A percentile compares a stretch with the other conserved stretches of the same genome.
Conservation (phyloP, 768 basidiomycete genomes). For the Lactarius vividus region DNA sequence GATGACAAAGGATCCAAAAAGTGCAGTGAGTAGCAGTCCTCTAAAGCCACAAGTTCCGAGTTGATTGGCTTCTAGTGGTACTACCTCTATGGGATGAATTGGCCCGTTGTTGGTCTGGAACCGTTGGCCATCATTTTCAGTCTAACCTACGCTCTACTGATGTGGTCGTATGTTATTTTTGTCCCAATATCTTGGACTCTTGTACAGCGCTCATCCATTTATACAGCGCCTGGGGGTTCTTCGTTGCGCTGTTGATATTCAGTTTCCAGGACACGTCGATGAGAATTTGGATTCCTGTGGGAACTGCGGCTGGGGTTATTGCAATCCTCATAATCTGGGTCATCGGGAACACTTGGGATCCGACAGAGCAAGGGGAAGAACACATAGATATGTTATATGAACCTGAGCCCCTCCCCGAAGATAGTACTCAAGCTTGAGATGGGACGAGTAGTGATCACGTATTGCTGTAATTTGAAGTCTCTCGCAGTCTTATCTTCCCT, state of each 20-base stretch:
- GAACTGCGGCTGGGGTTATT: background rate
- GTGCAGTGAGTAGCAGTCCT: conserved; percentile 20
- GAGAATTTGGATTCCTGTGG: conserved; percentile 7
- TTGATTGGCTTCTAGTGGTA: conserved; percentile 26
- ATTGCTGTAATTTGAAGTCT: background rate
- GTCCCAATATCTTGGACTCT: too few species aligned
- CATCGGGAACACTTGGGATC: conserved; percentile 14
- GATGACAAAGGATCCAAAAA: conserved; percentile 34
- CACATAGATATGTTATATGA: background rate
- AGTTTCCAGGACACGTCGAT: background rate
- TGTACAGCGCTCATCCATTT: background rate
- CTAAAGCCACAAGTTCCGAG: conserved; percentile 1
- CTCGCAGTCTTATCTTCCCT: background rate
- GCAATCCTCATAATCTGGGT: conserved; percentile 5
- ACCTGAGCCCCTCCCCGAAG: background rate
- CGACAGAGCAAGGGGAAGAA: background rate
- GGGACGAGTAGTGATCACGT: background rate
- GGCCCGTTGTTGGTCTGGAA: conserved; percentile 43
- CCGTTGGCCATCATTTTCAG: conserved; percentile 52
- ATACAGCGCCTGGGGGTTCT: conserved; percentile 40
- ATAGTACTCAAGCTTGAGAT: background rate
- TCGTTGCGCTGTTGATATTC: conserved; percentile 36
- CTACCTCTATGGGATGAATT: conserved; percentile 31
- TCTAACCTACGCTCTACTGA: conserved; percentile 52
- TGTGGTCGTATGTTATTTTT: background rate